Evolutionary conservation across 2,329 filamentous ascomycete genomes (phyloP).

Genomic region (Myotisia sp.): DNA sequence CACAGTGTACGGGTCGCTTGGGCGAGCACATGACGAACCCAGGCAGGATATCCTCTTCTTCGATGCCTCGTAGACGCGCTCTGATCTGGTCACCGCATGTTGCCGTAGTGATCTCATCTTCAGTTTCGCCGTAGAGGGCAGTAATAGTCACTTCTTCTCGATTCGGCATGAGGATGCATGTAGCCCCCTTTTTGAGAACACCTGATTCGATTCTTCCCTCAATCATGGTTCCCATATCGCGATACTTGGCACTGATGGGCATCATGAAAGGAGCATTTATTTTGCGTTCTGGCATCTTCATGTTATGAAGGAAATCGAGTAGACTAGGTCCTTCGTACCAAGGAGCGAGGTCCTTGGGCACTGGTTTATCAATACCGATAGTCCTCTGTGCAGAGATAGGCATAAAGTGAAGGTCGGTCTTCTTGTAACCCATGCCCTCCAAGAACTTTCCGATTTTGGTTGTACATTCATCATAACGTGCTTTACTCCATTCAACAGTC

Average conservation of each 20-base stretch:
- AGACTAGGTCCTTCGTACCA: conserved; percentile 87
- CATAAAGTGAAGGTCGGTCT: conserved; percentile 89
- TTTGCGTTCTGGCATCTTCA: conserved; percentile 88
- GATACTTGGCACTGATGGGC: conserved; percentile 90
- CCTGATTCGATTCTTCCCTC: conserved; percentile 96
- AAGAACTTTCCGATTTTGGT: conserved; percentile 77
- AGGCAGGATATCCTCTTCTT: conserved; percentile 92
- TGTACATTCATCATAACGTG: conserved; percentile 83
- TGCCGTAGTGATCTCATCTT: conserved; percentile 71
- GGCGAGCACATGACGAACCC: conserved; percentile 94
- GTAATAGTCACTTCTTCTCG: conserved; percentile 65
- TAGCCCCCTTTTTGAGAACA: conserved; percentile 79
- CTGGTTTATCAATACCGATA: conserved; percentile 73
- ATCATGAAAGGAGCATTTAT: conserved; percentile 99
- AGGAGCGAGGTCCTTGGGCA: conserved; percentile 58
- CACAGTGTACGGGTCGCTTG: conserved; percentile 84
- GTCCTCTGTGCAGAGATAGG: conserved; percentile 83
- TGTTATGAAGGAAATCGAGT: conserved; percentile 86
- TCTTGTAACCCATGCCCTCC: conserved; percentile 89
- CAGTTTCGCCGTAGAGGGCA: conserved; percentile 85
- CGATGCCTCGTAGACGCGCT: conserved; percentile 78
- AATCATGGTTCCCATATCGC: conserved; percentile 92
- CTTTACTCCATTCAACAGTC: conserved; percentile 90
- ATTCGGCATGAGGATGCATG: conserved; percentile 90
- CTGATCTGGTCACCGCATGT: conserved; percentile 93